phyloP scores from a whole-genome alignment of 2,329 filamentous ascomycete species.

The Penicillium digitatum region DNA sequence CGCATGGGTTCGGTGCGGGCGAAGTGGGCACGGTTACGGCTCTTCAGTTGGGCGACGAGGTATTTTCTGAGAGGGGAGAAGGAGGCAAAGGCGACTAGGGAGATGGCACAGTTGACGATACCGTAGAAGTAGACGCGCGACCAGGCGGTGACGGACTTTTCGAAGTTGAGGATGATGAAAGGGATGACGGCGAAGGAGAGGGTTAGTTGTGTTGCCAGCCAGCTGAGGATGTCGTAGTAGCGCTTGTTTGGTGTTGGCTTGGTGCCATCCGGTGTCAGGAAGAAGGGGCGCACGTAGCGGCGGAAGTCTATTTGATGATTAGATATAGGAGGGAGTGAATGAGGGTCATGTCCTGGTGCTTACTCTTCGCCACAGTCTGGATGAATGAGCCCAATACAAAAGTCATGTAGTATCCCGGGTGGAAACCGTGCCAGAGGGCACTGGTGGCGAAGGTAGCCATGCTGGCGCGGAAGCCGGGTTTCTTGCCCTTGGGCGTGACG shows the following conservation, averaged over 20 bases:
- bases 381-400: constrained; percentile 88
- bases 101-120: constrained; percentile 61
- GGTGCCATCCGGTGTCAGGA: constrained; percentile 72
- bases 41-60: constrained; percentile 58
- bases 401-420: constrained; percentile 89
- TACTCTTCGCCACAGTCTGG: constrained; percentile 92
- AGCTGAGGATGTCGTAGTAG: constrained; percentile 80
- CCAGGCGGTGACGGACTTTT: constrained; percentile 72
- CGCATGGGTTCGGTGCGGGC: constrained; percentile 55
- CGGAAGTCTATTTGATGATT: constrained; percentile 64
- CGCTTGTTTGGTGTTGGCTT: constrained; percentile 67
- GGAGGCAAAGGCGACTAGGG: constrained; percentile 70
- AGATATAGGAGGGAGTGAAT: constrained; percentile 12
- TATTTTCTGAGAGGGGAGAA: constrained; percentile 61
- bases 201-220: constrained; percentile 70
- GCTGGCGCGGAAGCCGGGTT: constrained; percentile 91
- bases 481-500: constrained; percentile 91
- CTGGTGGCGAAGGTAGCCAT: constrained; percentile 91
- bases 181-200: constrained; percentile 81
- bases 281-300: constrained; percentile 85
- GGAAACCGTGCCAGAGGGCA: constrained; percentile 97
- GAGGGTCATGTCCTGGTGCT: constrained; percentile 35
- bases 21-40: constrained; percentile 45
- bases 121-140: constrained; percentile 83
- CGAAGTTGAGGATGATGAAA: constrained; percentile 76